These are phyloP conservation scores for Chenopodium quinoa DNA, from an alignment of 148 eudicot genomes.

Conservation along the genomic window DNA sequence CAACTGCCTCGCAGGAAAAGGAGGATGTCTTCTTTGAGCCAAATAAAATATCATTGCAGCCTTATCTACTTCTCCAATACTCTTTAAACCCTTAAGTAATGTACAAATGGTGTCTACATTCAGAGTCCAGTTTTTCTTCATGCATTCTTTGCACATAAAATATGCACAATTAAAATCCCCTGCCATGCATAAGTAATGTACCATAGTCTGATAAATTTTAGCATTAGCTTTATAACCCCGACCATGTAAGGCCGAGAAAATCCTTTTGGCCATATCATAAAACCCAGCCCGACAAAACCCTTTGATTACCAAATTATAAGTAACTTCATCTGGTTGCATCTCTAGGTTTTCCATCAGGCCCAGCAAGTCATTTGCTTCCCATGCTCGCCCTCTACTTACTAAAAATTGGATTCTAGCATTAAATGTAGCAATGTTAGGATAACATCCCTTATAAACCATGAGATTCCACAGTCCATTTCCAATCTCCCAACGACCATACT, in stretches of 20 bases:
- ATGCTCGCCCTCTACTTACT: conserved; percentile 59
- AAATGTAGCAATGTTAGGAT: conserved; percentile 75
- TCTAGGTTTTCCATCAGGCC: conserved; percentile 44
- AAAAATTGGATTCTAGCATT: conserved; percentile 83
- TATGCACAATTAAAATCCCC: conserved; percentile 66
- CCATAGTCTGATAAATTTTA: conserved; percentile 80
- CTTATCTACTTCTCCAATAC: conserved; percentile 49
- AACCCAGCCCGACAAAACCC: conserved; percentile 69
- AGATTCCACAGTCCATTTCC: conserved; percentile 89
- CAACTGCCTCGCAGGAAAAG: conserved; percentile 42
- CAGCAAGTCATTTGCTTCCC: conserved; percentile 72
- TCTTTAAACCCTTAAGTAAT: conserved; percentile 59
- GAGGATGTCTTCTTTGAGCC: conserved; percentile 48
- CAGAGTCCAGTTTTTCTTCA: conserved; percentile 58
- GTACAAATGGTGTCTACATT: conserved; percentile 52
- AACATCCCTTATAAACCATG: conserved; percentile 69
- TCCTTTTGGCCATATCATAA: conserved; percentile 70
- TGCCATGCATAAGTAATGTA: conserved; percentile 67
- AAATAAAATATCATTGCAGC: conserved; percentile 50
- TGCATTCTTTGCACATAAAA: conserved; percentile 62
- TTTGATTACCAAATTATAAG: conserved; percentile 84
- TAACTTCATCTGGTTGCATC: conserved; percentile 64
- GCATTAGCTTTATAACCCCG: conserved; percentile 60
- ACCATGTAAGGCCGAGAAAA: conserved; percentile 55
- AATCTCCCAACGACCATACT: conserved; percentile 47